Percentiles rank a stretch among this genome's conserved stretches.
Evolutionary conservation across 148 eudicot genomes (phyloP).

Genomic region (Chenopodium quinoa): DNA sequence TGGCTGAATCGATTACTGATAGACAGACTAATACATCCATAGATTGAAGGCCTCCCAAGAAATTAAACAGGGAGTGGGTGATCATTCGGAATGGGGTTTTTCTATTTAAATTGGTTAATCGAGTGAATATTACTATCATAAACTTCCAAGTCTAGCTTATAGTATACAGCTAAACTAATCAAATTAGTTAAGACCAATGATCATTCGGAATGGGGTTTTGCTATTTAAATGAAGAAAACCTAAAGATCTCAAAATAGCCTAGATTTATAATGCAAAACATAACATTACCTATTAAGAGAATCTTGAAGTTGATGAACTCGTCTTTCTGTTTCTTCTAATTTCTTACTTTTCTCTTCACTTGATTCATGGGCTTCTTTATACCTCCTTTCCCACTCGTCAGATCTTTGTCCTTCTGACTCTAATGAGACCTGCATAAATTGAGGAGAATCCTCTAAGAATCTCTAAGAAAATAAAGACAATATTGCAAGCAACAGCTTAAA

Average conservation of each 20-base stretch:
- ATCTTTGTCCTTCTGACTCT: slow-evolving; percentile 66
- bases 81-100: too few species aligned
- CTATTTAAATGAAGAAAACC: not conserved
- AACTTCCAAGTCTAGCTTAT: not conserved
- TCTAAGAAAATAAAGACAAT: not conserved
- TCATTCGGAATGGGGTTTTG: not conserved
- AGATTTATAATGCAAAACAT: slow-evolving; percentile 9
- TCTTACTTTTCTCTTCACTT: slow-evolving; percentile 65
- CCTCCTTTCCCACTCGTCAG: slow-evolving; percentile 73
- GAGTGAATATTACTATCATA: not conserved
- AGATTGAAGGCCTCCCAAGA: not conserved
- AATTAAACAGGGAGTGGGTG: not conserved
- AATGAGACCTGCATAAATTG: slow-evolving; percentile 48
- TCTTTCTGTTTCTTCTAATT: slow-evolving; percentile 87
- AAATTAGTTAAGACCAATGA: not conserved
- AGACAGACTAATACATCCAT: not conserved
- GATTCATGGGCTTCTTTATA: slow-evolving; percentile 61
- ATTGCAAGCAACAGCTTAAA: not conserved
- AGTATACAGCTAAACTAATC: not conserved
- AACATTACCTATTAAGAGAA: slow-evolving; percentile 70
- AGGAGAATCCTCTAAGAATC: slow-evolving; percentile 6
- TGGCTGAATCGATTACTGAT: not conserved
- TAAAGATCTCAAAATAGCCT: not conserved
- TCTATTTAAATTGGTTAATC: not conserved
- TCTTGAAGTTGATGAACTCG: slow-evolving; percentile 90